These are phyloP conservation scores for Hypocreales sp. DNA, from an alignment of 2,329 filamentous ascomycete species.

Conservation along the genomic window DNA sequence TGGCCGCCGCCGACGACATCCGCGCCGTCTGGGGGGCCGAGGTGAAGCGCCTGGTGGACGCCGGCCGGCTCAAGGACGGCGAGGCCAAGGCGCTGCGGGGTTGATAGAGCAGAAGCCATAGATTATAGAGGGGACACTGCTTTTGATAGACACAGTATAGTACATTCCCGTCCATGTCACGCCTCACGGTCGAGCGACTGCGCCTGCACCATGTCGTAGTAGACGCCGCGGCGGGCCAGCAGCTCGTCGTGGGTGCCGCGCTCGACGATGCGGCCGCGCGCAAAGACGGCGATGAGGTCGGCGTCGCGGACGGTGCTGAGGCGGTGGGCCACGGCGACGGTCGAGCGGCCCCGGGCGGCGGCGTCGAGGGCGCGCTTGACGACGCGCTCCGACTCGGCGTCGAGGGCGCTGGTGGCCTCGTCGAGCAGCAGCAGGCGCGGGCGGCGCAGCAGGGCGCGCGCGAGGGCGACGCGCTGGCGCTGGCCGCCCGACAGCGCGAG, in stretches of 20 bases:
- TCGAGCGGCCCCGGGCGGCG: constrained; percentile 27
- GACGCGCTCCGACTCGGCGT: constrained; percentile 49
- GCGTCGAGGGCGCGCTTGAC: constrained; percentile 47
- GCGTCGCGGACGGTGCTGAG: constrained; percentile 39
- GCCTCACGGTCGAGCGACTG: constrained; percentile 23
- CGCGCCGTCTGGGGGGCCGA: constrained; percentile 71
- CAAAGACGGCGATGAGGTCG: constrained; percentile 47
- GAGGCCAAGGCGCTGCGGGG: constrained; percentile 54
- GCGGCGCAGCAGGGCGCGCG: constrained; percentile 51
- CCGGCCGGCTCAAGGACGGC: constrained; percentile 74
- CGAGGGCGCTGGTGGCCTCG: constrained; percentile 51
- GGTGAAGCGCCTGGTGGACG: constrained; percentile 60
- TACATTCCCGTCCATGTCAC: no score
- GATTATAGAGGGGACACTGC: background rate
- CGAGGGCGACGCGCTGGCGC: constrained; percentile 58
- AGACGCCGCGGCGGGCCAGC: constrained; percentile 29
- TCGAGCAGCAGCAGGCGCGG: constrained; percentile 55
- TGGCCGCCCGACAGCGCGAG: constrained; percentile 59
- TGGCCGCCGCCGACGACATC: constrained; percentile 71
- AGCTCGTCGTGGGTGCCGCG: constrained; percentile 45
- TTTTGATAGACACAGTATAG: no score
- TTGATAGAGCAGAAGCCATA: background rate
- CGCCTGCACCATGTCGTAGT: constrained; percentile 36
- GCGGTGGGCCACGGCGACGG: constrained; percentile 51
- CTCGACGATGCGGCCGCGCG: constrained; percentile 30